phyloP scores from a whole-genome alignment of 2,329 filamentous ascomycete species.

The Xylariaceae sp. region DNA sequence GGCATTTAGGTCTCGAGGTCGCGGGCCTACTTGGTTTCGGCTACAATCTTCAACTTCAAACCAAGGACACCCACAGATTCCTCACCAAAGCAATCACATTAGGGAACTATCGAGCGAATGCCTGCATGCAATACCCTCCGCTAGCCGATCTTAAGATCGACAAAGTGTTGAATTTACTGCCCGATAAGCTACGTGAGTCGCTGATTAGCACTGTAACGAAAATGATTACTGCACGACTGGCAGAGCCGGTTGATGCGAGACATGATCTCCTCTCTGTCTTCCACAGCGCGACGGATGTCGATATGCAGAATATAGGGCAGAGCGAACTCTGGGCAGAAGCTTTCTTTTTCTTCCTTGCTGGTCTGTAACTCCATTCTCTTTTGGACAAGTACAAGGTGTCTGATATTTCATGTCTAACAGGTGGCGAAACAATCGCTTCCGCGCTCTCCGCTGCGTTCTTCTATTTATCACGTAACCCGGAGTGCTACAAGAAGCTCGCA shows the following conservation, averaged over 20 bases:
- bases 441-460: background rate
- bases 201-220: background rate
- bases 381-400: background rate
- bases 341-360: conserved; percentile 4
- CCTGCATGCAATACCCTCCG: background rate
- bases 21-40: background rate
- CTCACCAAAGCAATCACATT: background rate
- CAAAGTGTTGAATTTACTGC: background rate
- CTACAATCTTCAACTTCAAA: background rate
- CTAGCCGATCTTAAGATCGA: background rate
- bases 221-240: background rate
- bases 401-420: background rate
- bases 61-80: background rate
- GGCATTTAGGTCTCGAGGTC: background rate
- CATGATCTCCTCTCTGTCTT: conserved; percentile 2
- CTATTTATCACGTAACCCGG: background rate
- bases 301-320: background rate
- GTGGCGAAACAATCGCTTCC: background rate
- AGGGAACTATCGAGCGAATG: background rate
- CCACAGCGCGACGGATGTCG: background rate
- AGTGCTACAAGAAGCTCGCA: background rate
- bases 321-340: conserved; percentile 5
- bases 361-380: background rate
- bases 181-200: background rate
- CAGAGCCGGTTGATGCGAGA: background rate